These are phyloP conservation scores for Bolboschoenus planiculmis DNA, from an alignment of 176 grass and related monocot genomes.

Conservation along the genomic window DNA sequence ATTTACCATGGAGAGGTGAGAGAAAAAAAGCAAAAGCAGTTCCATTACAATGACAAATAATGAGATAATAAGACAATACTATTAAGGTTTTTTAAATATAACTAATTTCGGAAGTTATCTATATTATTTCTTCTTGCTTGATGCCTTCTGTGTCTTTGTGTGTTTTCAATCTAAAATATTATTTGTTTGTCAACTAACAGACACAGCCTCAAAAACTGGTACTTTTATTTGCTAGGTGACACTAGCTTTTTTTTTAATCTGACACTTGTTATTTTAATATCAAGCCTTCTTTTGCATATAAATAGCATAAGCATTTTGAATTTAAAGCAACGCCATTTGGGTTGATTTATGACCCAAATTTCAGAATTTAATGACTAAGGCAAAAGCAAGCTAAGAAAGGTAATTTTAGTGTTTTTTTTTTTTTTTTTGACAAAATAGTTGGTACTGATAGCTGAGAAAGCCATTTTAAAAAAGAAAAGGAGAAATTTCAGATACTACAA, in stretches of 20 bases:
- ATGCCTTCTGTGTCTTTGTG: neutral
- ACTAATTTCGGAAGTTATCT: conserved; percentile 1
- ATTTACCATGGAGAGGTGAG: conserved; percentile 40
- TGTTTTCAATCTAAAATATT: neutral
- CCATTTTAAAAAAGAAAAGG: neutral
- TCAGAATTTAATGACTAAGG: neutral
- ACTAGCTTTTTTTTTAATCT: neutral
- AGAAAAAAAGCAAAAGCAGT: conserved; percentile 15
- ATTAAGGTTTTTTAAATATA: conserved; percentile 7
- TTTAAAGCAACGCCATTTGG: neutral
- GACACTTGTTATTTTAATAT: neutral
- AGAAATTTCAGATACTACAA: neutral
- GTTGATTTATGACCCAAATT: neutral
- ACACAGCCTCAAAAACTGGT: neutral
- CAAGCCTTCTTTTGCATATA: neutral
- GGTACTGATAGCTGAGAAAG: neutral
- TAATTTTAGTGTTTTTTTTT: neutral
- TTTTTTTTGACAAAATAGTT: neutral
- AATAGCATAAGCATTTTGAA: neutral
- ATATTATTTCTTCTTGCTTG: neutral
- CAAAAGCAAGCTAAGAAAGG: neutral
- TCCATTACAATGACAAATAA: conserved; percentile 9
- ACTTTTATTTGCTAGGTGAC: neutral
- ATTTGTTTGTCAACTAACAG: neutral
- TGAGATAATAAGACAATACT: neutral